Base-by-base conservation (phyloP, 2,329 filamentous ascomycete species). In the Malbranchea cinnamomea region DNA sequence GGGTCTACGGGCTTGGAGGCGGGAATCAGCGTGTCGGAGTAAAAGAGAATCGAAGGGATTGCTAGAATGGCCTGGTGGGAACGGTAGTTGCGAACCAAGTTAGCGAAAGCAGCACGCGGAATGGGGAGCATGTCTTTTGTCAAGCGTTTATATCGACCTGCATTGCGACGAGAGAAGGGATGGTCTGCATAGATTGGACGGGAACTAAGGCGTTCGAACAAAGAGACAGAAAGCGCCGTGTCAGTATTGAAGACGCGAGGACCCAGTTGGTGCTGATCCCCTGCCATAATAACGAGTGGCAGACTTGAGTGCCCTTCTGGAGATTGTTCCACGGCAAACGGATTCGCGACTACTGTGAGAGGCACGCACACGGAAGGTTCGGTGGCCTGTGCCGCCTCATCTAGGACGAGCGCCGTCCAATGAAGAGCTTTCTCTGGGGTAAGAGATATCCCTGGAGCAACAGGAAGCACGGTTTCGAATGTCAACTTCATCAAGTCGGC, bases 311-410 rank as follows among this genome's bases (percentile, higher is more conserved):
- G 34, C 5, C 27, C n/a, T 2, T 24, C 22, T 5, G 31, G 4
- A 4, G 25, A 14, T 10, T 26, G 9, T 13, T 28, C 23, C 12
- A 44, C 40, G 20, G 45, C 24, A 19, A 39, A 28, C 4, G 56
- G 56, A 16, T 56, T 55, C 13, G 46, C 47, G 5, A 61, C 41
- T 17, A 62, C 51, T 21, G 45, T 51, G 11, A 63, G 40, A 14
- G 58, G 54, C 10, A 60, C 48, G 8, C 56, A 40, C 15, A 53
- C 43, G 23, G 60, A 54, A 2, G 57, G 44, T 38, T 63, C 59
- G 4, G 53, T 60, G 2, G 56, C 56, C 42, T 62, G 59, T 5
- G 57, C 59, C 9, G 59, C 59, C 45, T 63, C 59, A 37, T 62
- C 59, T 19, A 63, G 44, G 7, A 63, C 36, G 1, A 62, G 43